Evolutionary conservation across 2,329 filamentous ascomycete species (phyloP), one percentile per base, ranked within the genome.

Genomic region (Cryphonectria parasitica): DNA sequence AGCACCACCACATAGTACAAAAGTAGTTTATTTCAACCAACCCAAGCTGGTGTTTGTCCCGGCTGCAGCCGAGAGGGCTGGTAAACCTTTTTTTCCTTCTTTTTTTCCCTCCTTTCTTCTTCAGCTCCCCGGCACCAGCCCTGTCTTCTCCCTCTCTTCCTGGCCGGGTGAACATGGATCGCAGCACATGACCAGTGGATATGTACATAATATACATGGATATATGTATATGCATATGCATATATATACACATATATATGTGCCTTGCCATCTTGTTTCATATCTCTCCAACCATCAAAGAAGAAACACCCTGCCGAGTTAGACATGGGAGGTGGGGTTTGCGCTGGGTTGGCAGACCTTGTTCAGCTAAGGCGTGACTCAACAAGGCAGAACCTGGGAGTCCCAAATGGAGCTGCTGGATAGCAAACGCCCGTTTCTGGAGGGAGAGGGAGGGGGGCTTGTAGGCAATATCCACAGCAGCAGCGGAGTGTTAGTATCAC

Each of bases 61-160:
- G 52, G 52, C 17, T 28, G n/a, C 52, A 56, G 52, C 52, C 52
- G 52, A 28, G 52, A 56, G 25, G 52, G 52, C 52, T 56, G 52
- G n/a, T 56, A n/a, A 28, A 17, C 45, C 45, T 49, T n/a, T n/a
- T 49, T 7, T 45, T 45, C 41, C 3, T 4, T 19, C 15, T 45
- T 6, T 17, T 5, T 45, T 5, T 22, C 22, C 6, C 34, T 34
- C 6, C 34, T 34, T 34, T 6, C 34, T 34, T 49, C 10, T 13
- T n/a, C 19, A 49, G 45, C 45, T 49, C 10, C 45, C 45, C 45
- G 22, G 45, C 45, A 6, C 52, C 52, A 28, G n/a, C 25, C 52
- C 52, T 15, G n/a, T 13, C 49, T 56, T n/a, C n/a, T 15, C 1
- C 25, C 11, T 19, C 3, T 15, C 19, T n/a, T 11, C 43, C 3